These are phyloP conservation scores for Saccharomycopsis oosterbeekiorum DNA, from an alignment of 805 yeast genomes.

Conservation along the genomic window DNA sequence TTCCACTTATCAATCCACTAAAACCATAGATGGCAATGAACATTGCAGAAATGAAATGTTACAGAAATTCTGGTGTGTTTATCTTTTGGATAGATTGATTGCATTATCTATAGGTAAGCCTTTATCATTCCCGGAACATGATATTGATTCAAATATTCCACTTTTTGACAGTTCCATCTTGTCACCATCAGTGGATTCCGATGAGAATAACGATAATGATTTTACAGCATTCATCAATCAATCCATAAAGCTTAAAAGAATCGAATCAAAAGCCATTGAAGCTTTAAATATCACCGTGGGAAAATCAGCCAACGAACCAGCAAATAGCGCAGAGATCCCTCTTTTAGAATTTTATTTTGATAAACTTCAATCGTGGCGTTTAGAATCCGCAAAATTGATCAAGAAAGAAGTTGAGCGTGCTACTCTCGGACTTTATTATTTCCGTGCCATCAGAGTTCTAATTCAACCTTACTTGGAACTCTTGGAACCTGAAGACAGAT, in stretches of 20 bases:
- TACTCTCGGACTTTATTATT: conserved; percentile 48
- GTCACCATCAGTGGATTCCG: conserved; percentile 24
- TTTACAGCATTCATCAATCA: conserved; percentile 40
- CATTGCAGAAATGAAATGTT: conserved; percentile 27
- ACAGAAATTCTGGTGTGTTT: conserved; percentile 57
- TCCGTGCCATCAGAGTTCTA: conserved; percentile 47
- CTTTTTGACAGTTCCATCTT: conserved; percentile 30
- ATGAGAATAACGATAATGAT: conserved; percentile 22
- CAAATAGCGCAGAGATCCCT: conserved; percentile 32
- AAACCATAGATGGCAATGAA: not conserved
- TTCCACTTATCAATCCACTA: conserved; percentile 24
- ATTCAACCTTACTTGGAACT: conserved; percentile 58
- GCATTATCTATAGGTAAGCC: conserved; percentile 54
- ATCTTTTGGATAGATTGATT: conserved; percentile 51
- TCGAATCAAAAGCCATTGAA: conserved; percentile 53
- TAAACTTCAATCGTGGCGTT: conserved; percentile 48
- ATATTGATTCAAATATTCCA: conserved; percentile 40
- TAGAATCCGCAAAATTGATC: conserved; percentile 36
- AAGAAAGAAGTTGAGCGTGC: conserved; percentile 45
- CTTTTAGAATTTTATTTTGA: conserved; percentile 43
- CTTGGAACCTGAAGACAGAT: conserved; percentile 48
- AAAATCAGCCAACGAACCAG: conserved; percentile 4
- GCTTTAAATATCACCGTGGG: conserved; percentile 32
- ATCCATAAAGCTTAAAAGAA: conserved; percentile 43
- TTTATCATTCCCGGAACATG: conserved; percentile 41